Conservation (phyloP, 441 rosid species). For the Hypseocharis bilobata region DNA sequence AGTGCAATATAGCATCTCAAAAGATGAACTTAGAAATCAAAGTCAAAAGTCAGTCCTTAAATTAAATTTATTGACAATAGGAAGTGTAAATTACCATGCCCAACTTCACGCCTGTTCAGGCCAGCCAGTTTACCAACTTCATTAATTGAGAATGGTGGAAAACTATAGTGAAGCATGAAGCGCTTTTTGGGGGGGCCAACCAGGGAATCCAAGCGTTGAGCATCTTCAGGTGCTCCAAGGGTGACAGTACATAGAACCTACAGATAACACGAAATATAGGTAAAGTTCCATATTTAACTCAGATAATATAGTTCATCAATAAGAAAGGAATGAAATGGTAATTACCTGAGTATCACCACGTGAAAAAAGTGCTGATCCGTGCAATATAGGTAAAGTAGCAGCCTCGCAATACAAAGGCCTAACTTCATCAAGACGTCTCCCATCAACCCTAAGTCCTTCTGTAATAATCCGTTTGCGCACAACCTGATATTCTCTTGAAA, state of each 20-base stretch:
- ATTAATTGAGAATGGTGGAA: slow-evolving; percentile 82
- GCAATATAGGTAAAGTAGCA: slow-evolving; percentile 55
- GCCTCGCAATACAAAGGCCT: slow-evolving; percentile 79
- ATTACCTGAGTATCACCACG: slow-evolving; percentile 97
- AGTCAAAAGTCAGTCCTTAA: not conserved
- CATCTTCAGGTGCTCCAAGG: slow-evolving; percentile 85
- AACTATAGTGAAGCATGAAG: slow-evolving; percentile 95
- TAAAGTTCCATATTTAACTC: not conserved
- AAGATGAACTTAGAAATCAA: not conserved
- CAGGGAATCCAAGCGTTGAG: slow-evolving; percentile 73
- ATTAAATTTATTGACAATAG: not conserved
- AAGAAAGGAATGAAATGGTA: not conserved
- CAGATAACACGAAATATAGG: slow-evolving; percentile 13
- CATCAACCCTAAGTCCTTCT: slow-evolving; percentile 86
- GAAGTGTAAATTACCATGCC: slow-evolving; percentile 55
- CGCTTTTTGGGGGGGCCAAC: slow-evolving; percentile 89
- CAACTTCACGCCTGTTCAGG: slow-evolving; percentile 96
- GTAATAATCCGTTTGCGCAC: slow-evolving; percentile 75
- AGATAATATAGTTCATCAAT: not conserved
- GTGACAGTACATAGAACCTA: slow-evolving; percentile 87
- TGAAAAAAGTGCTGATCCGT: slow-evolving; percentile 83
- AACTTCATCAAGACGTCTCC: slow-evolving; percentile 79
- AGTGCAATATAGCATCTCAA: not conserved
- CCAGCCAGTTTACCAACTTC: slow-evolving; percentile 90
- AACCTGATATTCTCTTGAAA: slow-evolving; percentile 44